Evolutionary conservation across 768 basidiomycete species (phyloP), one percentile per base, ranked within the genome.

Genomic region (Russula griseocarnosa): DNA sequence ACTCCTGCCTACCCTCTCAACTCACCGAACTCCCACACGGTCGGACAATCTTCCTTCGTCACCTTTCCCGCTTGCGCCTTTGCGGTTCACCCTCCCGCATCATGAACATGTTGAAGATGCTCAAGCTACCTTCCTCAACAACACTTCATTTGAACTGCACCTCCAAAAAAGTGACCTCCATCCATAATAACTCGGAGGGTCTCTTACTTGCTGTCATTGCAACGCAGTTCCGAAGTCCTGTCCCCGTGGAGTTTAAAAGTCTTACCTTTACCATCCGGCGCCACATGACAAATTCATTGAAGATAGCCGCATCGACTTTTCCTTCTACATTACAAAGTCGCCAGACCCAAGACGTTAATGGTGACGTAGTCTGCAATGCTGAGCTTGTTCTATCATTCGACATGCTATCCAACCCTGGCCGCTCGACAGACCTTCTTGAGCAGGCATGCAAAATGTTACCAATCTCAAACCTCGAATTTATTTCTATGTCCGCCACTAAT

Each of bases 151-250:
- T 64, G n/a, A 10, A 24, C 14, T 64, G 63, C 34, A 10, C 11
- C 34, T 8, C 53, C 46, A 36, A n/a, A n/a, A n/a, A 60, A 2
- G 10, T 5, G 20, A 0, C 30, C 3, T 3, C 30, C 0, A 30
- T 30, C 30, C 26, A 42, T 6, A 32, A 26, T n/a, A 36, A 34
- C 20, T 3, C 34, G 10, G 34, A 11, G 32, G 32, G 22, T n/a
- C 52, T 49, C n/a, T 16, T 63, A n/a, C 42, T 63, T 24, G 55
- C 62, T n/a, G 20, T 54, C 44, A 10, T 63, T 20, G 30, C 44
- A 20, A 26, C 57, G 0, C 62, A 64, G 20, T 50, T 64, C 52
- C 30, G 26, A 47, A 16, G 28, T 14, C 32, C 36, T 40, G 0
- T 6, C n/a, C 26, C 11, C 13, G 10, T 55, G 46, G 38, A 20